These are phyloP conservation scores for Heterobasidion annosum DNA, from an alignment of 1,284 basidiomycete species.

Conservation along the genomic window DNA sequence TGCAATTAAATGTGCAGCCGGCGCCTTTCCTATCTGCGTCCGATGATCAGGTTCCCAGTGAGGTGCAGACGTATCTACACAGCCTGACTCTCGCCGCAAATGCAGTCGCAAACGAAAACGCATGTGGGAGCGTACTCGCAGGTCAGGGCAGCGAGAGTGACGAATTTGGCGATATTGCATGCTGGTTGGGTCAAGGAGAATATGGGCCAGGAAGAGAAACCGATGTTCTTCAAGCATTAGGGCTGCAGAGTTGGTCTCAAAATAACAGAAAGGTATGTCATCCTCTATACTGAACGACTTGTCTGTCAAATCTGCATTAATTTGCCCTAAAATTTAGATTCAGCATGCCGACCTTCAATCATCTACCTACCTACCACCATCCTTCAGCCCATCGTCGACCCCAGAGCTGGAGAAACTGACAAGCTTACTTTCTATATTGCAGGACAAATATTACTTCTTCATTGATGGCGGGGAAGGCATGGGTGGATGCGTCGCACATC, in stretches of 20 bases:
- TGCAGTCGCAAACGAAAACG: slow-evolving; percentile 25
- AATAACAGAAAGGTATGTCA: slow-evolving; percentile 1
- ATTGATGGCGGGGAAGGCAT: slow-evolving; percentile 3
- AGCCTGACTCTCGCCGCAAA: slow-evolving; percentile 29
- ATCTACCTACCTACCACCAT: slow-evolving; percentile 11
- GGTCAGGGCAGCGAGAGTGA: slow-evolving; percentile 46
- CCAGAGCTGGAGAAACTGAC: slow-evolving; percentile 9
- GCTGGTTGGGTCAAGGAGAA: slow-evolving; percentile 37
- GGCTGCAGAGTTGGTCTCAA: slow-evolving; percentile 8
- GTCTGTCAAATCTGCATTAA: neutral
- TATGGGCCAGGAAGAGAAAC: slow-evolving; percentile 15
- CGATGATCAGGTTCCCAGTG: slow-evolving; percentile 6
- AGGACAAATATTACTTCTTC: slow-evolving; percentile 12
- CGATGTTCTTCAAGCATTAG: slow-evolving; percentile 15
- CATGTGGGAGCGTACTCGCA: slow-evolving; percentile 41
- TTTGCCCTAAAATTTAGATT: slow-evolving; percentile 5
- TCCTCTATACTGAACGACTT: neutral
- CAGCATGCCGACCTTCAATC: slow-evolving; percentile 8
- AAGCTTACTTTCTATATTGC: slow-evolving; percentile 11
- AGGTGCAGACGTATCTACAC: slow-evolving; percentile 12
- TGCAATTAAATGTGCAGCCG: neutral
- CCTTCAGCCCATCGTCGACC: slow-evolving; percentile 5
- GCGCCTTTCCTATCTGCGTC: slow-evolving; percentile 1
- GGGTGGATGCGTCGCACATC: slow-evolving; percentile 9
- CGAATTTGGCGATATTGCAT: slow-evolving; percentile 41